phyloP scores from a whole-genome alignment of 202 grass and related monocot genomes.

The Thinopyrum obtusiflorum region DNA sequence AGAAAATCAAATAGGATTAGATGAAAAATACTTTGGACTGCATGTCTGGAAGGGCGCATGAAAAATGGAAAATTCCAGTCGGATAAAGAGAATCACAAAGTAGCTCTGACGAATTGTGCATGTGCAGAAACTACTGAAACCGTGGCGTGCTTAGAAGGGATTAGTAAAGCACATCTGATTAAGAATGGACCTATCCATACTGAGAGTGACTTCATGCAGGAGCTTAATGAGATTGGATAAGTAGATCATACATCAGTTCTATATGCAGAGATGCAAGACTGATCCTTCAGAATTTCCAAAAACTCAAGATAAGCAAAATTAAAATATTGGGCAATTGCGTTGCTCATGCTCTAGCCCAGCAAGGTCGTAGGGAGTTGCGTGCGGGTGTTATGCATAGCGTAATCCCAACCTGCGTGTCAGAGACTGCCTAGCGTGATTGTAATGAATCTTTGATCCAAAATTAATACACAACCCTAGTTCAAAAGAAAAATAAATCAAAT shows the following conservation, averaged over 20 bases:
- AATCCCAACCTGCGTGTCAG: background rate
- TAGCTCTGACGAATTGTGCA: background rate
- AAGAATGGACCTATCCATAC: background rate
- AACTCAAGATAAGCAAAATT: background rate
- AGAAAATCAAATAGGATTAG: background rate
- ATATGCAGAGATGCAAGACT: background rate
- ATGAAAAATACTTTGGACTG: background rate
- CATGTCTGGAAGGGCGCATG: background rate
- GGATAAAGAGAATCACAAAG: background rate
- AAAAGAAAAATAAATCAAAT: background rate
- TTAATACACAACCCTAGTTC: background rate
- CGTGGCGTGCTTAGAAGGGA: background rate
- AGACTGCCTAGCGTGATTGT: background rate
- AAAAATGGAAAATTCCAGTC: background rate
- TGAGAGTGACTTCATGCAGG: background rate
- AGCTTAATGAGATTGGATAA: background rate
- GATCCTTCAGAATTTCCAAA: background rate
- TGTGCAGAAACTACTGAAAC: background rate
- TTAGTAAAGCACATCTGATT: too few relatives aligned
- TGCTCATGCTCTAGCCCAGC: background rate
- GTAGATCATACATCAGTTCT: background rate
- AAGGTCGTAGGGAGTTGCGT: background rate
- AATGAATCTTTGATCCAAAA: background rate
- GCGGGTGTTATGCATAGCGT: background rate
- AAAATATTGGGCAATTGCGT: background rate